phyloP scores from a whole-genome alignment of 1,284 basidiomycete species.

The Mycena sp. region DNA sequence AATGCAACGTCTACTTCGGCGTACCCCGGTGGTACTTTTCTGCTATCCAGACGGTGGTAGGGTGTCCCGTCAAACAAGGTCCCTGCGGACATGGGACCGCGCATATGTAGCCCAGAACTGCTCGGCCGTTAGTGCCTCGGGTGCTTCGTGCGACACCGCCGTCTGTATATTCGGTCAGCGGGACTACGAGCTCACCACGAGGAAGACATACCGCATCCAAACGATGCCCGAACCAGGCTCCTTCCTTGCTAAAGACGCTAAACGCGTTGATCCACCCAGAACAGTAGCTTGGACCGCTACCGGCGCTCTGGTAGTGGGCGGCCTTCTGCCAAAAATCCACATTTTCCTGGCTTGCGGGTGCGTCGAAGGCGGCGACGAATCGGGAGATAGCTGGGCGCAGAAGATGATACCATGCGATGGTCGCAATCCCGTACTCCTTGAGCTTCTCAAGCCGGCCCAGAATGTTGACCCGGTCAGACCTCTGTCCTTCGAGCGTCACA shows the following conservation, averaged over 20 bases:
- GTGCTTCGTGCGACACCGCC: neutral
- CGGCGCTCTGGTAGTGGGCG: constrained; percentile 24
- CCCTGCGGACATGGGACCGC: neutral
- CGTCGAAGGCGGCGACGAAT: constrained; percentile 45
- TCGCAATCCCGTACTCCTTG: constrained; percentile 43
- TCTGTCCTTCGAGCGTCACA: constrained; percentile 55
- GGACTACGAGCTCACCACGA: neutral
- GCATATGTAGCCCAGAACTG: neutral
- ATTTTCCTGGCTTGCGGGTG: constrained; percentile 23
- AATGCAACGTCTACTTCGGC: constrained; percentile 50
- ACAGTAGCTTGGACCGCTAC: constrained; percentile 35
- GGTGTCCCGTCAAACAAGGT: constrained; percentile 43
- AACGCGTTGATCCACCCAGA: constrained; percentile 52
- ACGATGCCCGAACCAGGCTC: constrained; percentile 33
- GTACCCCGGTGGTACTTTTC: constrained; percentile 46
- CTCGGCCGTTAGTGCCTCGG: neutral
- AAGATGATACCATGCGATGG: constrained; percentile 43
- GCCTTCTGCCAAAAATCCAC: constrained; percentile 38
- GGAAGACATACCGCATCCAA: neutral
- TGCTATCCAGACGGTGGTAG: constrained; percentile 48
- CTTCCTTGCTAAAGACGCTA: constrained; percentile 42
- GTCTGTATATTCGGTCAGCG: neutral
- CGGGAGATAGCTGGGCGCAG: constrained; percentile 45
- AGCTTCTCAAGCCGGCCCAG: constrained; percentile 44
- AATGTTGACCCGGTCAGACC: constrained; percentile 45